Conservation (phyloP, 1,284 basidiomycete genomes). For the Singerocomus inundabilis region DNA sequence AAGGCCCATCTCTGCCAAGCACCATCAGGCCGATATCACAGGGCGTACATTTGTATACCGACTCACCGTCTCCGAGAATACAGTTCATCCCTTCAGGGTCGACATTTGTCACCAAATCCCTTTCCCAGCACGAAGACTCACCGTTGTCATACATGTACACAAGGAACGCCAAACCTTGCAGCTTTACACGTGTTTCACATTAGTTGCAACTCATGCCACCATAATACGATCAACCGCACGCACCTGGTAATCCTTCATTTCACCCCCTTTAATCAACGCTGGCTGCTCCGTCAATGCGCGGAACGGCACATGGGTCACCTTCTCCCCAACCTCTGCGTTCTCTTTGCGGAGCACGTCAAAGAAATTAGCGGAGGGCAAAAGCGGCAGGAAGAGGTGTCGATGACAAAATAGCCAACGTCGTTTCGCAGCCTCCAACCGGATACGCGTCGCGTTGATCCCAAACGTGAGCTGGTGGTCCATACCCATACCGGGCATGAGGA, state of each 20-base stretch:
- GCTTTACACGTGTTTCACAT: slow-evolving; percentile 30
- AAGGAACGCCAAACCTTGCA: slow-evolving; percentile 53
- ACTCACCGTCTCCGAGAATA: slow-evolving; percentile 57
- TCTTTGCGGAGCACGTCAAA: slow-evolving; percentile 33
- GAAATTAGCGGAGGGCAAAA: slow-evolving; percentile 39
- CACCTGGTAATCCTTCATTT: slow-evolving; percentile 62
- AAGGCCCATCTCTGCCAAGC: slow-evolving; percentile 51
- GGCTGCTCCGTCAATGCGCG: slow-evolving; percentile 47
- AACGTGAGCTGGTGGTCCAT: slow-evolving; percentile 36
- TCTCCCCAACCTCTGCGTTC: slow-evolving; percentile 19
- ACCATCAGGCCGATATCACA: slow-evolving; percentile 9
- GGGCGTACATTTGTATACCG: background rate
- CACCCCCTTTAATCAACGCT: slow-evolving; percentile 41
- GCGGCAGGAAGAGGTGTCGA: slow-evolving; percentile 39
- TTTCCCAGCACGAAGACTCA: slow-evolving; percentile 16
- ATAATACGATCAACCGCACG: background rate
- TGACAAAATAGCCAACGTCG: slow-evolving; percentile 43
- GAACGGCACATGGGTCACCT: slow-evolving; percentile 35
- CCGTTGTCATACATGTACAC: slow-evolving; percentile 58
- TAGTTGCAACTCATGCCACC: background rate
- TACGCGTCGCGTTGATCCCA: slow-evolving; percentile 35
- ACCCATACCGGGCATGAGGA: background rate
- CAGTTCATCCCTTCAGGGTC: slow-evolving; percentile 50
- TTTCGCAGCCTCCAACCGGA: slow-evolving; percentile 36
- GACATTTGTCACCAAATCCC: background rate